A percentile compares a stretch with the other conserved stretches of the same genome.
Conservation (phyloP, 352 stramenopile genomes). For the Pythium rhizo-oryzae region DNA sequence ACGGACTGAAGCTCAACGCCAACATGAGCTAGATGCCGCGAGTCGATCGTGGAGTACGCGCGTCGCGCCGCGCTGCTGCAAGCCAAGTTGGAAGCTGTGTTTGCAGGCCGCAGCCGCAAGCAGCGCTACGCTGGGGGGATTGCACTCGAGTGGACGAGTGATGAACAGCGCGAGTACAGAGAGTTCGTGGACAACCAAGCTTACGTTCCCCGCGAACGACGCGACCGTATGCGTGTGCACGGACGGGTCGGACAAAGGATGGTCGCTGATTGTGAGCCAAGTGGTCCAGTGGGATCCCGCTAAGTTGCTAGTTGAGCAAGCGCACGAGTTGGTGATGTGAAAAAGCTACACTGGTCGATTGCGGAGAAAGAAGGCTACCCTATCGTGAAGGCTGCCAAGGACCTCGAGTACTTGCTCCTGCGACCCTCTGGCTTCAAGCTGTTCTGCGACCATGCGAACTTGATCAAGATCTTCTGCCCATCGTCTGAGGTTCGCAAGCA, state of each 20-base stretch:
- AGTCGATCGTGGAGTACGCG: slow-evolving; percentile 17
- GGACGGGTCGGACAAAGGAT: background rate
- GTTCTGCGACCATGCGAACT: slow-evolving; percentile 36
- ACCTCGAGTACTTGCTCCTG: slow-evolving; percentile 20
- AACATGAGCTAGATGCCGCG: slow-evolving; percentile 23
- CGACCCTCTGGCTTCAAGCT: slow-evolving; percentile 22
- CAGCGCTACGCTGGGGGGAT: background rate
- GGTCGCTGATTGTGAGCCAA: background rate
- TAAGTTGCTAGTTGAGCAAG: background rate
- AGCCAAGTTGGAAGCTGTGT: background rate
- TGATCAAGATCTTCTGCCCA: slow-evolving; percentile 22
- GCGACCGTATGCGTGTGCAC: background rate
- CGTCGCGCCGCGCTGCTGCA: background rate
- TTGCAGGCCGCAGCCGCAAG: background rate
- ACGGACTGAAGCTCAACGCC: slow-evolving; percentile 20
- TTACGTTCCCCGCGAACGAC: background rate
- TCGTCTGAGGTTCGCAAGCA: slow-evolving; percentile 13
- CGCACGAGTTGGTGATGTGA: background rate
- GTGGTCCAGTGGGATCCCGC: background rate
- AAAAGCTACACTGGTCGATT: background rate
- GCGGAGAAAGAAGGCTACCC: background rate
- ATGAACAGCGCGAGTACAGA: background rate
- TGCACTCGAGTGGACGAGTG: background rate
- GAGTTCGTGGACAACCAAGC: background rate
- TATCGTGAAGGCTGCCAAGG: background rate